Evolutionary conservation across 441 rosid genomes (phyloP).

Genomic region (Brassica hybrid): DNA sequence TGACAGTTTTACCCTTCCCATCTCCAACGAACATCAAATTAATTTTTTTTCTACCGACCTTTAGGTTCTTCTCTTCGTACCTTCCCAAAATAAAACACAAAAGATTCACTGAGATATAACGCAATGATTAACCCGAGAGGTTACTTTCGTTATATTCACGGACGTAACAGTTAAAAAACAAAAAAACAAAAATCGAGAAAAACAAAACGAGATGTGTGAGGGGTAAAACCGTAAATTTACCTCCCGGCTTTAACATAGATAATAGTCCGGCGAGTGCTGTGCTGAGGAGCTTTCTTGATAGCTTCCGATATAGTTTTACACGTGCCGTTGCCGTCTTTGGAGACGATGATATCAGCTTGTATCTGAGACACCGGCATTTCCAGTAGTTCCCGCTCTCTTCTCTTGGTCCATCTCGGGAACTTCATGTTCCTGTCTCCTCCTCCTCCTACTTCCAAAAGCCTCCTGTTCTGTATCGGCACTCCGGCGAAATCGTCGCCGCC

Average conservation of each 20-base stretch:
- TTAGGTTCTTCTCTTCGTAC: slow-evolving; percentile 78
- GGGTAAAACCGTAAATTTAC: slow-evolving; percentile 48
- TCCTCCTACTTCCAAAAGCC: slow-evolving; percentile 39
- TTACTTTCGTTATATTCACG: slow-evolving; percentile 24
- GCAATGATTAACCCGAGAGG: slow-evolving; percentile 21
- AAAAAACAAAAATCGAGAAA: background rate
- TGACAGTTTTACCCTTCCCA: too few species aligned
- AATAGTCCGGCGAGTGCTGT: too few species aligned
- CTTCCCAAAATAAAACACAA: slow-evolving; percentile 47
- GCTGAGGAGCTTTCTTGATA: too few species aligned
- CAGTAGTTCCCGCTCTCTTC: slow-evolving; percentile 64
- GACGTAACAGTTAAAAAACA: slow-evolving; percentile 8
- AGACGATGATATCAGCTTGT: slow-evolving; percentile 86
- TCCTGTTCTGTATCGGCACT: slow-evolving; percentile 79
- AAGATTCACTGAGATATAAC: slow-evolving; percentile 16
- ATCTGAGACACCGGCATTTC: slow-evolving; percentile 58
- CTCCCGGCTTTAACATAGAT: too few species aligned
- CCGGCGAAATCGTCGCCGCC: slow-evolving; percentile 65
- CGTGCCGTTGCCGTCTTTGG: slow-evolving; percentile 82
- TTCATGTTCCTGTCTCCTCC: slow-evolving; percentile 27
- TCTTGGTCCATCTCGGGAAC: slow-evolving; percentile 70
- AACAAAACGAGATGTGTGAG: background rate
- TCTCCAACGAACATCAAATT: too few species aligned
- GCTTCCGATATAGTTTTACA: too few species aligned
- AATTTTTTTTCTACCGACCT: slow-evolving; percentile 88